Conservation (phyloP, 2,329 filamentous ascomycete genomes). For the Clarireedia homoeocarpa region DNA sequence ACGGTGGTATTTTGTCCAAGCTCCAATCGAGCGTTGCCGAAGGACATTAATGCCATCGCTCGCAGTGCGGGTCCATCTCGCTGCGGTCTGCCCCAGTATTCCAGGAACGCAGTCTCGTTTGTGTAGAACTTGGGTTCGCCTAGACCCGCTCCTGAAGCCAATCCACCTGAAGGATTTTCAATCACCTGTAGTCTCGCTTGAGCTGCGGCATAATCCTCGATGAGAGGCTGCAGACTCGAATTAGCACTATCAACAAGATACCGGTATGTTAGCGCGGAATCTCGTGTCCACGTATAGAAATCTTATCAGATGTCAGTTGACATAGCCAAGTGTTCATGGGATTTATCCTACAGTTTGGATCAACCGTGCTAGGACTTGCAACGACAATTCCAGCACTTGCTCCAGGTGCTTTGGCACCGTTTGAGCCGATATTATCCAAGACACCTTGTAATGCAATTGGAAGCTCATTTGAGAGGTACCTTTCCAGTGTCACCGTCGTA, state of each 20-base stretch:
- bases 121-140: conserved; percentile 69
- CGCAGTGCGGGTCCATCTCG: conserved; percentile 73
- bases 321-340: neutral
- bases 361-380: conserved; percentile 43
- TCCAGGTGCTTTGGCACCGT: conserved; percentile 40
- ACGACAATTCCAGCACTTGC: conserved; percentile 43
- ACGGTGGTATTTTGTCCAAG: conserved; percentile 44
- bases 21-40: conserved; percentile 61
- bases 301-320: conserved; percentile 40
- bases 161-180: conserved; percentile 44
- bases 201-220: conserved; percentile 59
- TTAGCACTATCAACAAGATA: conserved; percentile 58
- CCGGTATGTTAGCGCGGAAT: conserved; percentile 66
- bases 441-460: conserved; percentile 42
- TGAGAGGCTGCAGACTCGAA: conserved; percentile 36
- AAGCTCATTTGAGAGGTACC: conserved; percentile 27
- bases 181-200: conserved; percentile 51
- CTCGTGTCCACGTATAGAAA: conserved; percentile 71
- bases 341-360: conserved; percentile 44
- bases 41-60: conserved; percentile 63
- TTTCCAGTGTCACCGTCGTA: neutral
- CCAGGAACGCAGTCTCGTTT: conserved; percentile 55
- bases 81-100: conserved; percentile 56
- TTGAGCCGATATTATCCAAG: conserved; percentile 47
- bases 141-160: conserved; percentile 41